phyloP scores from a whole-genome alignment of 345 rosid species.

The Bruguiera sexangula region DNA sequence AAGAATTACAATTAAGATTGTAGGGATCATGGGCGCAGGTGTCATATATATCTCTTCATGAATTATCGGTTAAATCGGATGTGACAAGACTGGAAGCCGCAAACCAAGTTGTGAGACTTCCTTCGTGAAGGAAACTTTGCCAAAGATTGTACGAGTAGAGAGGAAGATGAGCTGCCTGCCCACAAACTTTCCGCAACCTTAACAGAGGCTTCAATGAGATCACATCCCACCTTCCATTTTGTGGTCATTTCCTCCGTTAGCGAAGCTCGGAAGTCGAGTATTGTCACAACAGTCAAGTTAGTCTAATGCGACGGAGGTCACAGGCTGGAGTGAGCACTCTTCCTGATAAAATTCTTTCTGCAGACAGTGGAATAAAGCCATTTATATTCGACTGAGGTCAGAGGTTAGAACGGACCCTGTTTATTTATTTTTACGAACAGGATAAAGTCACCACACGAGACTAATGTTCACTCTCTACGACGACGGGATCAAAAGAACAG shows the following conservation, averaged over 20 bases:
- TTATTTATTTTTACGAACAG: too few relatives aligned
- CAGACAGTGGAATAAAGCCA: too few relatives aligned
- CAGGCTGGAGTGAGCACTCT: too few relatives aligned
- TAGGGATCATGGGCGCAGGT: not conserved
- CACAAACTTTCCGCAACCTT: constrained; percentile 37
- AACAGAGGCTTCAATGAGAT: constrained; percentile 45
- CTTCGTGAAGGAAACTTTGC: constrained; percentile 50
- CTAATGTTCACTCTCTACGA: too few relatives aligned
- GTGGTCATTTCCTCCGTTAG: constrained; percentile 23
- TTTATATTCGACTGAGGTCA: too few relatives aligned
- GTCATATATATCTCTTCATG: not conserved
- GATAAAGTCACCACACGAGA: too few relatives aligned
- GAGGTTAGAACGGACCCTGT: too few relatives aligned
- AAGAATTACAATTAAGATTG: too few relatives aligned
- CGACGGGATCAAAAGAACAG: too few relatives aligned
- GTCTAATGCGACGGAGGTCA: too few relatives aligned
- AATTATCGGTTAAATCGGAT: constrained; percentile 45
- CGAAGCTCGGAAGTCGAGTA: not conserved
- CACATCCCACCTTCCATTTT: constrained; percentile 37
- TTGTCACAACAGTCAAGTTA: too few relatives aligned
- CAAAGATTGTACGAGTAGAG: constrained; percentile 43
- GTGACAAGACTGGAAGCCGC: constrained; percentile 57
- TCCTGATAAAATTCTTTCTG: too few relatives aligned
- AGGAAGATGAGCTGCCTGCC: constrained; percentile 59
- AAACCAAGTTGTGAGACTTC: constrained; percentile 40